Conservation (phyloP, 805 yeast species). For the Lipomyces chichibuensis region DNA sequence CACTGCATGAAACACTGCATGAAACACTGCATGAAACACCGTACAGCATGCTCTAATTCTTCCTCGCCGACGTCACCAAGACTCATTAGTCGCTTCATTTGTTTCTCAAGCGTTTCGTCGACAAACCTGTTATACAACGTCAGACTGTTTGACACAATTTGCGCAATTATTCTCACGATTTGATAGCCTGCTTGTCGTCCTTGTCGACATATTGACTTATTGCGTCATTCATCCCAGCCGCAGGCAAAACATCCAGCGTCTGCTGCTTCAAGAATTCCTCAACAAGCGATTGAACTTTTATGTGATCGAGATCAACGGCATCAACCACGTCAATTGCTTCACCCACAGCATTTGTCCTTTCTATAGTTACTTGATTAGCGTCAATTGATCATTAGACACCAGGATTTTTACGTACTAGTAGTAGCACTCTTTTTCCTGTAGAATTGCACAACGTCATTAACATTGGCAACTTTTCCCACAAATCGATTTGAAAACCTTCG, state of each 20-base stretch:
- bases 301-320: constrained; percentile 46
- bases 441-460: constrained; percentile 80
- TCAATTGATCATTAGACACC: constrained; percentile 11
- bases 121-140: constrained; percentile 40
- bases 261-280: constrained; percentile 64
- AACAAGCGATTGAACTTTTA: constrained; percentile 65
- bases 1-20: neutral
- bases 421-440: constrained; percentile 53
- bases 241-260: constrained; percentile 70
- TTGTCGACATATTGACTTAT: constrained; percentile 73
- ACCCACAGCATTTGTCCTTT: constrained; percentile 15
- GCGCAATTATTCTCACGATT: constrained; percentile 58
- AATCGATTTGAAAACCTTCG: constrained; percentile 85
- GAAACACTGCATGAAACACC: neutral
- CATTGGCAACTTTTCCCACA: constrained; percentile 88
- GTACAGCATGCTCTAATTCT: constrained; percentile 24
- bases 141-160: constrained; percentile 49
- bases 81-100: constrained; percentile 36
- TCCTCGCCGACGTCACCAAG: constrained; percentile 39
- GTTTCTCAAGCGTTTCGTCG: constrained; percentile 41
- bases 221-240: constrained; percentile 72
- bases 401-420: constrained; percentile 7
- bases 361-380: constrained; percentile 2
- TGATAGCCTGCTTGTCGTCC: constrained; percentile 76
- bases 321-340: constrained; percentile 32